These are phyloP conservation scores for Aspergillus glaucus DNA, from an alignment of 2,329 filamentous ascomycete genomes.

Conservation along the genomic window DNA sequence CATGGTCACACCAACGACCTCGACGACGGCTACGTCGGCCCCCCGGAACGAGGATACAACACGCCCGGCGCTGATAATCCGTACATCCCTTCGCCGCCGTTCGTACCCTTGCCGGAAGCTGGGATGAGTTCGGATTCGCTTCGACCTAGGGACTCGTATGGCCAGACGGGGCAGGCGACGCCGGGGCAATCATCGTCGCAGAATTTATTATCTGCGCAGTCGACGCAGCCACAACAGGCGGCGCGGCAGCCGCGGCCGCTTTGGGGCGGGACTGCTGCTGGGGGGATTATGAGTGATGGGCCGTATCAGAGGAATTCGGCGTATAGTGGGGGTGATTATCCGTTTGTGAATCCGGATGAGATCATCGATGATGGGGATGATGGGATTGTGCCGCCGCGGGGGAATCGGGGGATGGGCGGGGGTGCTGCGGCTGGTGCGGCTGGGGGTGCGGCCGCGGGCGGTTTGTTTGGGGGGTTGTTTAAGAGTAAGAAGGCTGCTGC, in stretches of 20 bases:
- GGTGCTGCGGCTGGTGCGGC: conserved; percentile 41
- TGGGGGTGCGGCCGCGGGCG: conserved; percentile 39
- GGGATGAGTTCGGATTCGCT: conserved; percentile 17
- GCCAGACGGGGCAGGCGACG: conserved; percentile 7
- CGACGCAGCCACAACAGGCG: background rate
- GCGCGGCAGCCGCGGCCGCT: conserved; percentile 16
- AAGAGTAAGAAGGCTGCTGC: conserved; percentile 33
- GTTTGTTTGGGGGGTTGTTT: conserved; percentile 40
- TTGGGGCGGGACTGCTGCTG: conserved; percentile 8
- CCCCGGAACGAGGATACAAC: conserved; percentile 30
- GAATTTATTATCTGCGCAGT: background rate
- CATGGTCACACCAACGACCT: conserved; percentile 57
- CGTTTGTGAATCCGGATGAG: conserved; percentile 65
- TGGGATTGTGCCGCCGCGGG: conserved; percentile 54
- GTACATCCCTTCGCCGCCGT: conserved; percentile 25
- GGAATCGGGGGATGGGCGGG: conserved; percentile 11
- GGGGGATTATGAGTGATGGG: conserved; percentile 49
- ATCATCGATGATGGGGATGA: conserved; percentile 88
- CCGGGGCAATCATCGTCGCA: background rate
- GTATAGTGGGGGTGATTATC: conserved; percentile 45
- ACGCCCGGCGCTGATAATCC: conserved; percentile 32
- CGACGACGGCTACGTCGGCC: conserved; percentile 39
- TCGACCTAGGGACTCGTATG: conserved; percentile 34
- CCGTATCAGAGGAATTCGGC: conserved; percentile 59
- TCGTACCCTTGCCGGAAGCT: conserved; percentile 4